Conservation (phyloP, 768 basidiomycete genomes). For the Pisolithus sp. region DNA sequence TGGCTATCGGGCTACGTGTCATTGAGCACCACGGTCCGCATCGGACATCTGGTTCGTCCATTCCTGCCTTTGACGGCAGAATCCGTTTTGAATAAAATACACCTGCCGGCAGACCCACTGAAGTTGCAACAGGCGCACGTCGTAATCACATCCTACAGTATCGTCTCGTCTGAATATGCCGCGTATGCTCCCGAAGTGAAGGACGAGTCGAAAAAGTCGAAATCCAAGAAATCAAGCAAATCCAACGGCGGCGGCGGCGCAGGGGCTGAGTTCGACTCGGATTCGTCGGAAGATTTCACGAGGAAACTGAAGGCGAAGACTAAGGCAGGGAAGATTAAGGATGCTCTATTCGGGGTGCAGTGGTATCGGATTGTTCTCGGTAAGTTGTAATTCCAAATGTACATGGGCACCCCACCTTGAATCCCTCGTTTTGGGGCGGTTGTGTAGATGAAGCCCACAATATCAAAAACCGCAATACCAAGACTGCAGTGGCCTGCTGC, state of each 20-base stretch:
- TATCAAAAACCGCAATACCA: conserved; percentile 83
- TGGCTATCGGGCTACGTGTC: conserved; percentile 60
- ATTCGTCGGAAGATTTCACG: conserved; percentile 38
- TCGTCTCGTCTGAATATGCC: conserved; percentile 72
- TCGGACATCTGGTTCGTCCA: conserved; percentile 56
- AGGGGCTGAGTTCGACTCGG: conserved; percentile 26
- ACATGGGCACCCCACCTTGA: too few relatives aligned
- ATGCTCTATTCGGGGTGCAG: conserved; percentile 68
- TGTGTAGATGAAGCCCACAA: conserved; percentile 85
- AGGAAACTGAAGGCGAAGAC: conserved; percentile 29
- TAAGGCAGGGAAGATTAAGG: conserved; percentile 40
- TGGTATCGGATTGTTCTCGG: conserved; percentile 88
- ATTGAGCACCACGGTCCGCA: conserved; percentile 77
- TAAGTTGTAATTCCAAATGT: conserved; percentile 23
- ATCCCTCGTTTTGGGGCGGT: not conserved
- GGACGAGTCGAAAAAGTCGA: conserved; percentile 47
- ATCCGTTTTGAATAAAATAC: not conserved
- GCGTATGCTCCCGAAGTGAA: conserved; percentile 44
- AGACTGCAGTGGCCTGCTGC: conserved; percentile 72
- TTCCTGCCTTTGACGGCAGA: not conserved
- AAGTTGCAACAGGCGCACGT: conserved; percentile 53
- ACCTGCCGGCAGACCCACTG: conserved; percentile 41
- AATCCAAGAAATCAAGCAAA: conserved; percentile 26
- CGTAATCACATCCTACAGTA: conserved; percentile 85
- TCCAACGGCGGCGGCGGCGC: conserved; percentile 25